Evolutionary conservation across 1,284 basidiomycete species (phyloP).

Genomic region (Cryptococcus deneoformans): DNA sequence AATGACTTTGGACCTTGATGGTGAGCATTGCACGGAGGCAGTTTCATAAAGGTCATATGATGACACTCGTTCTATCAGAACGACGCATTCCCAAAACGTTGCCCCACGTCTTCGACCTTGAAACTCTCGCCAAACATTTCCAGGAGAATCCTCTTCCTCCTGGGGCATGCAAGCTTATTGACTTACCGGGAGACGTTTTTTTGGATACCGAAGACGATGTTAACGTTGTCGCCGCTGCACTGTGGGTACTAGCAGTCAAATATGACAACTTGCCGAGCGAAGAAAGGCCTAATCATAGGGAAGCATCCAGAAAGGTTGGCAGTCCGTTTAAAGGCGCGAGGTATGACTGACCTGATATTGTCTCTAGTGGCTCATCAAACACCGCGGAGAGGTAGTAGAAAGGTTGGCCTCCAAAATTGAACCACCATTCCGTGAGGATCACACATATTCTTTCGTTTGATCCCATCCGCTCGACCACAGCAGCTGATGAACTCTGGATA

Average conservation of each 20-base stretch:
- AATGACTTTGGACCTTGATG: too few relatives aligned
- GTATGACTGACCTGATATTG: not conserved
- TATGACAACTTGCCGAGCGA: conserved; percentile 25
- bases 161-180: conserved; percentile 25
- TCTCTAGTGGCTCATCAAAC: conserved; percentile 30
- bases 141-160: conserved; percentile 27
- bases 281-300: conserved; percentile 24
- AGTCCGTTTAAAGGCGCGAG: too few relatives aligned
- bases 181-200: conserved; percentile 28
- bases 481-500: not conserved
- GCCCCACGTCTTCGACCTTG: conserved; percentile 27
- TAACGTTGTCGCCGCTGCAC: conserved; percentile 27
- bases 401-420: conserved; percentile 25
- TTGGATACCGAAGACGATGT: conserved; percentile 38
- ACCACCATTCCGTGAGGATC: conserved; percentile 41
- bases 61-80: not conserved
- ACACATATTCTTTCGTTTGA: not conserved
- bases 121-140: conserved; percentile 23
- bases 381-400: conserved; percentile 14
- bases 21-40: too few relatives aligned
- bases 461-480: not conserved
- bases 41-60: too few relatives aligned
- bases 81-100: conserved; percentile 10
- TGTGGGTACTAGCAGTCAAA: conserved; percentile 27
- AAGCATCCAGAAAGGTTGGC: conserved; percentile 27